Evolutionary conservation across 805 yeast species (phyloP), one percentile per base, ranked within the genome.

Genomic region (Scheffersomyces lignosus): DNA sequence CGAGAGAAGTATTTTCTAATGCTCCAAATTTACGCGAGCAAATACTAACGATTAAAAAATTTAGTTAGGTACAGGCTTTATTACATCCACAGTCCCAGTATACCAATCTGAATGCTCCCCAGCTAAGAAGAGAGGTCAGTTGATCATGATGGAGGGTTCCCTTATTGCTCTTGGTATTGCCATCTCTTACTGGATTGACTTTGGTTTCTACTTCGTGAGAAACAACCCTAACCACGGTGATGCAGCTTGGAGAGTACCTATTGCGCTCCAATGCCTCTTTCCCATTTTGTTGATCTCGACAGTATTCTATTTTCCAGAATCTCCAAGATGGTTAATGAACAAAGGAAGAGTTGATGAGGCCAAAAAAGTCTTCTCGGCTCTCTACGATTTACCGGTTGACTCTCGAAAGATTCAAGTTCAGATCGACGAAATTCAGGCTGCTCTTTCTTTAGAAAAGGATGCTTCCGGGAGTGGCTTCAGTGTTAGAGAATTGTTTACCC

Each of bases 311-410:
- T 54, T 64, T 22, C 75, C 77, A 2, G 75, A 71, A 47, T 66
- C 73, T 8, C 76, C 76, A 15, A 58, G 75, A 53, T 68, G 71
- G 69, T 47, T 68, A 20, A 49, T 64, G 46, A 52, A 56, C 23
- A 45, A 52, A 29, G 57, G 56, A 15, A 45, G 56, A 35, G 49
- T 43, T 10, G 51, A 54, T 6, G 69, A 64, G 27, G 72, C 70
- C 0, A 27, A 33, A 32, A 14, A 15, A 4, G 40, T 37, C 3
- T 27, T 29, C 17, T 38, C 43, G 8, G 45, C 43, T 5, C 28
- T 38, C 6, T 29, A 18, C 27, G 40, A 33, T 13, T 20, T 38
- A 4, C 43, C 42, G 18, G 45, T 32, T 15, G 33, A 42, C 23
- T 31, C 38, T 22, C 33, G 38, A 15, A 38, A 29, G 30, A 38